These are phyloP conservation scores for Paramecium pentaurelia DNA, from an alignment of 73 alveolate genomes.

Conservation along the genomic window DNA sequence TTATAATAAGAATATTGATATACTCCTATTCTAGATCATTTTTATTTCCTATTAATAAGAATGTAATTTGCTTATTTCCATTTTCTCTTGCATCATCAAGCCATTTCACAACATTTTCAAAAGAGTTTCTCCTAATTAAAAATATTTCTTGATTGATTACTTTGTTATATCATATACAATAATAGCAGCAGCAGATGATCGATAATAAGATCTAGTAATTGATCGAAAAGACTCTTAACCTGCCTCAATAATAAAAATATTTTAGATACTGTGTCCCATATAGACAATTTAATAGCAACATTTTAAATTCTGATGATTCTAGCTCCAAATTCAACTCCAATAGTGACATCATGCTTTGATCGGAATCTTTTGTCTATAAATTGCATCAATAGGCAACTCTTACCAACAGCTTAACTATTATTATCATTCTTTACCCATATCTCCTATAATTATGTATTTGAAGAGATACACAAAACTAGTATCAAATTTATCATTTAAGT, in stretches of 20 bases:
- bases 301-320: conserved; percentile 77
- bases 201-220: conserved; percentile 84
- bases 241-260: conserved; percentile 62
- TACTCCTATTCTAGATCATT: conserved; percentile 81
- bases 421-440: conserved; percentile 67
- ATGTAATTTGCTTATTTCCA: conserved; percentile 87
- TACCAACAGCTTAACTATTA: conserved; percentile 80
- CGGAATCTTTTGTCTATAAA: conserved; percentile 89
- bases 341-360: conserved; percentile 87
- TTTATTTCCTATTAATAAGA: conserved; percentile 90
- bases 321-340: conserved; percentile 96
- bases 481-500: conserved; percentile 13
- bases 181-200: conserved; percentile 92
- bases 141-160: background rate
- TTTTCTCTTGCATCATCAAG: conserved; percentile 88
- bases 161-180: conserved; percentile 86
- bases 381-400: conserved; percentile 84
- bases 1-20: background rate
- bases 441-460: conserved; percentile 85
- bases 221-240: conserved; percentile 85
- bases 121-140: conserved; percentile 74
- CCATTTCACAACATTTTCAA: conserved; percentile 86
- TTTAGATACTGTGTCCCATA: conserved; percentile 92
- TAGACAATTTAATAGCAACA: conserved; percentile 81
- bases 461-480: conserved; percentile 71